Percentiles rank a stretch among this genome's conserved stretches.
These are phyloP conservation scores for Filosporella fistucella DNA, from an alignment of 495 filamentous ascomycete species.

Conservation along the genomic window DNA sequence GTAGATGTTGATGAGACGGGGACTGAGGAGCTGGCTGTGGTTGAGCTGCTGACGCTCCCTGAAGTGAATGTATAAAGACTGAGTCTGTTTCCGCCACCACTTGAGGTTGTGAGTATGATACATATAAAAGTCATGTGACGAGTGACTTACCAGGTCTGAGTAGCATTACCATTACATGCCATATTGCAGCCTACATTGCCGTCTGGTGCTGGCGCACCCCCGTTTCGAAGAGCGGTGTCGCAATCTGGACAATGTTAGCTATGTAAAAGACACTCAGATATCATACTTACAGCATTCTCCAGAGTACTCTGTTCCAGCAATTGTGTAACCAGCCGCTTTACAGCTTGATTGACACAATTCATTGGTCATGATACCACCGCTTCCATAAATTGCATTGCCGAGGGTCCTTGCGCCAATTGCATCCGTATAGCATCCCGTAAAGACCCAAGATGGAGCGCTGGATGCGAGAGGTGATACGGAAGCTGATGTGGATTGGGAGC, in stretches of 20 bases:
- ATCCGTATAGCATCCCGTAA: constrained; percentile 23
- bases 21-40: not conserved
- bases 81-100: constrained; percentile 1
- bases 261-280: too few species aligned
- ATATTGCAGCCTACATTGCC: constrained; percentile 52
- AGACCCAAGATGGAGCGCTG: constrained; percentile 10
- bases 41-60: not conserved
- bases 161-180: constrained; percentile 48
- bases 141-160: constrained; percentile 41
- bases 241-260: too few species aligned
- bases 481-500: not conserved
- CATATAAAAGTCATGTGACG: constrained; percentile 52
- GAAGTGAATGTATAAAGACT: not conserved
- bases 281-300: constrained; percentile 29
- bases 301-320: constrained; percentile 44
- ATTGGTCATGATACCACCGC: constrained; percentile 25
- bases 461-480: not conserved
- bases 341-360: constrained; percentile 29
- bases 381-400: constrained; percentile 6
- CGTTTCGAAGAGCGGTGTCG: constrained; percentile 3
- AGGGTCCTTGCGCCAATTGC: constrained; percentile 22
- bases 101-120: too few species aligned
- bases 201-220: constrained; percentile 16
- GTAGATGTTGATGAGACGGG: not conserved
- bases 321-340: constrained; percentile 34